These are phyloP conservation scores for Tolypocladium endophyticum DNA, from an alignment of 2,329 filamentous ascomycete species.

Conservation along the genomic window DNA sequence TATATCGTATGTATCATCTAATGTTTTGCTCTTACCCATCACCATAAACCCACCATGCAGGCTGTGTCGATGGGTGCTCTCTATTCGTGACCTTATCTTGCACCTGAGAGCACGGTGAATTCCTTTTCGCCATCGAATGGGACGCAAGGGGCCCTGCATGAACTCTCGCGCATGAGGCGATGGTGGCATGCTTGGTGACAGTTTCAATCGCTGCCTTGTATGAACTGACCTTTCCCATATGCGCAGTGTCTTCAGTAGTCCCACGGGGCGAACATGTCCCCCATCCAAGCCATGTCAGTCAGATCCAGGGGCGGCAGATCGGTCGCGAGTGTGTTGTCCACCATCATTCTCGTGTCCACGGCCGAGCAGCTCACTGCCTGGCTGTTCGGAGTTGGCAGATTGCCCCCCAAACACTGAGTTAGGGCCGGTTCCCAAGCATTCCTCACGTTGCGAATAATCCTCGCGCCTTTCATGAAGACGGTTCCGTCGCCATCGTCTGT, in stretches of 20 bases:
- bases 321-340: constrained; percentile 7
- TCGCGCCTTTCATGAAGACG: constrained; percentile 21
- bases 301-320: constrained; percentile 19
- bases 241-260: constrained; percentile 13
- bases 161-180: neutral
- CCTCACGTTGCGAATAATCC: constrained; percentile 23
- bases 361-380: constrained; percentile 6
- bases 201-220: neutral
- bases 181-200: neutral
- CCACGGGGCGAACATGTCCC: constrained; percentile 26
- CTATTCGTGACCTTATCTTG: neutral
- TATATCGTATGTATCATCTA: no score
- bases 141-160: no score
- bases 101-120: neutral
- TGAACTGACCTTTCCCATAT: neutral
- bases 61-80: no score
- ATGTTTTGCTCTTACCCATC: no score
- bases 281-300: constrained; percentile 25
- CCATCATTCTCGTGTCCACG: constrained; percentile 6
- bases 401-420: constrained; percentile 14
- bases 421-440: constrained; percentile 24
- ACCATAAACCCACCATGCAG: no score
- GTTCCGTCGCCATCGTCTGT: constrained; percentile 16
- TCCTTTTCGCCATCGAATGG: neutral
- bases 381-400: constrained; percentile 17